Evolutionary conservation across 1,139 yeast species (phyloP), one percentile per base, ranked within the genome.

Genomic region (Nematodospora anomalae): DNA sequence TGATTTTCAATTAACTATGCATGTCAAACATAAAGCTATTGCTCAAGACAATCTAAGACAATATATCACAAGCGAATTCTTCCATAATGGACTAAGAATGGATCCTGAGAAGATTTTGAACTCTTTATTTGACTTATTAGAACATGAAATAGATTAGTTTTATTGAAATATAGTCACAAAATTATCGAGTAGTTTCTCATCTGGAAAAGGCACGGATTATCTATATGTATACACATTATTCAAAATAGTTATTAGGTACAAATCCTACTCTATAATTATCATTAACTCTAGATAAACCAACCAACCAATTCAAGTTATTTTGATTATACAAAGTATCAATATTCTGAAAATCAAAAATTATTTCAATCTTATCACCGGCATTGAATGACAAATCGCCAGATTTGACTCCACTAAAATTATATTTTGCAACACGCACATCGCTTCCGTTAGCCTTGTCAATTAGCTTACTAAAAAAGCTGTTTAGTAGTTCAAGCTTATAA

Each of bases 81-180:
- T 77, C 54, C 83, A 77, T 48, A 67, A 72, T 44, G 83, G 82
- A 1, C 43, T 75, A 12, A 54, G 77, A 24, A 66, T 66, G 1
- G 63, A 67, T 39, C 63, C 79, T 1, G 62, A 58, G 12, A 56
- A 52, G 26, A 67, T 76, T 1, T 50, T 76, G 42, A 69, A 66
- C 1, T 52, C 61, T 9, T 56, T 76, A 37, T 67, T 72, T 49
- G 51, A 45, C 14, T 51, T 76, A 26, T 49, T 75, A 12, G 69
- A 68, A n/a, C 47, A 55, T 8, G 80, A 74, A 28, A 57, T 69
- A 15, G 78, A 74, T 50, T 74, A 51, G 29, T 14, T 9, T n/a
- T 21, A 16, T 10, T n/a, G n/a, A n/a, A n/a, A n/a, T n/a, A n/a
- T n/a, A n/a, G n/a, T n/a, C n/a, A n/a, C 14, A 13, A 14, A n/a